Base-by-base conservation (phyloP, 2,329 filamentous ascomycete species). In the Ceratocystis lukuohia region DNA sequence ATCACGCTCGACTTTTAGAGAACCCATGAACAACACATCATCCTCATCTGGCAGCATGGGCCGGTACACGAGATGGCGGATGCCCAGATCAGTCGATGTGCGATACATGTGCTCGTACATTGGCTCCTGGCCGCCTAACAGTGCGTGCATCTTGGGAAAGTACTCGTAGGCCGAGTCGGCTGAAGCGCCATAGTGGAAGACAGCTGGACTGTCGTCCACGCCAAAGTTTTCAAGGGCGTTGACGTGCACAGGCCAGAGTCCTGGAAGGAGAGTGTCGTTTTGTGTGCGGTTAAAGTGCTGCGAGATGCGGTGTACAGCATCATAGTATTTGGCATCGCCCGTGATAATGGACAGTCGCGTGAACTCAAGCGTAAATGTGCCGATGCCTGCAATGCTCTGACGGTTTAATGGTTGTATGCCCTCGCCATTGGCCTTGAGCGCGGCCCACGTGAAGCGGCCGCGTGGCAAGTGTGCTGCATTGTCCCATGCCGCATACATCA, bases 401-500 rank as follows among this genome's bases (percentile, higher is more conserved):
- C 67, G 67, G 67, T 79, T 77, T 0, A 76, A 70, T 0, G 65
- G 45, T 10, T 78, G 69, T 0, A 74, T 75, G 0, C 71, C 65
- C 4, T 77, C 77, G 0, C 70, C 72, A 17, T 59, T 59, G 56
- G 56, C 56, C 67, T 77, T 76, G 2, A 77, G 76, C 3, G 70
- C 69, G 3, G 72, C 69, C 33, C 75, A 86, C 70, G 78, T 72
- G 69, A 81, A 77, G 30, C 79, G 79, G 66, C 79, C 77, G 10
- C 72, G 72, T 2, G 87, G 87, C 79, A 89, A 84, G n/a, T 80
- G 79, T 71, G 86, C 87, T 1, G 83, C 82, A 10, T 86, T 88
- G 70, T 88, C 85, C 70, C 88, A 88, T 1, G 84, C 84, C 28
- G 81, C 80, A 72, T 88, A 85, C 28, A 89, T 76, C 71, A 88